phyloP scores from a whole-genome alignment of 2,329 filamentous ascomycete genomes.

The Phialophora tarda region DNA sequence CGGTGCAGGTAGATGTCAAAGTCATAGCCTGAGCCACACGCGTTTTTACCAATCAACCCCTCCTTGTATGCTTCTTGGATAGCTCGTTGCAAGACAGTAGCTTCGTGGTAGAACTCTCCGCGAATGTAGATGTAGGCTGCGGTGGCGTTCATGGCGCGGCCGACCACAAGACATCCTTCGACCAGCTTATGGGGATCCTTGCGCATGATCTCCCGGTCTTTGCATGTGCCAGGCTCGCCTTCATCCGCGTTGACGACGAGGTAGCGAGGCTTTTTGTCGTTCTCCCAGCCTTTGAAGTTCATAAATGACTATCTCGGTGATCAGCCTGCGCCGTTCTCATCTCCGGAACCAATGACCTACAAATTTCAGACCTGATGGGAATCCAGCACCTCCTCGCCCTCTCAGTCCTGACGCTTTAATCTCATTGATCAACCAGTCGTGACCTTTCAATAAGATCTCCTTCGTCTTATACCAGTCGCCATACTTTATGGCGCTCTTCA shows the following conservation, averaged over 20 bases:
- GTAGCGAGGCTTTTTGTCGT: constrained; percentile 94
- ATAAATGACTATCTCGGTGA: constrained; percentile 80
- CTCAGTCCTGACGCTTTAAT: constrained; percentile 95
- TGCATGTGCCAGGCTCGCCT: constrained; percentile 98
- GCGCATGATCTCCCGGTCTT: constrained; percentile 99
- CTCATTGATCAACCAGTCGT: constrained; percentile 98
- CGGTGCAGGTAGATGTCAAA: constrained; percentile 97
- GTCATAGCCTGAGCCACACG: constrained; percentile 94
- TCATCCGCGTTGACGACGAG: constrained; percentile 98
- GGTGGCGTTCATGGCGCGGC: constrained; percentile 97
- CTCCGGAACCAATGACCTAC: constrained; percentile 61
- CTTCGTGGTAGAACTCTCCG: constrained; percentile 97
- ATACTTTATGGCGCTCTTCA: constrained; percentile 96
- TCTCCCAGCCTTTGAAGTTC: constrained; percentile 99
- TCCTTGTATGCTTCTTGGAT: constrained; percentile 98
- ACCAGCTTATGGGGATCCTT: constrained; percentile 99
- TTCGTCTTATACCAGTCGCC: constrained; percentile 99
- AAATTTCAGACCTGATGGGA: constrained; percentile 99
- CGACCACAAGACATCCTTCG: constrained; percentile 94
- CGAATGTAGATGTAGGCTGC: constrained; percentile 99
- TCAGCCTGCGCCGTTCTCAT: neutral
- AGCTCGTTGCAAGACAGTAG: constrained; percentile 86
- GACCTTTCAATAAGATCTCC: constrained; percentile 94
- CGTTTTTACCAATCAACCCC: constrained; percentile 96
- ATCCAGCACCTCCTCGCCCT: constrained; percentile 95